phyloP scores from a whole-genome alignment of 345 rosid genomes.

The Eucalyptus pauciflora region DNA sequence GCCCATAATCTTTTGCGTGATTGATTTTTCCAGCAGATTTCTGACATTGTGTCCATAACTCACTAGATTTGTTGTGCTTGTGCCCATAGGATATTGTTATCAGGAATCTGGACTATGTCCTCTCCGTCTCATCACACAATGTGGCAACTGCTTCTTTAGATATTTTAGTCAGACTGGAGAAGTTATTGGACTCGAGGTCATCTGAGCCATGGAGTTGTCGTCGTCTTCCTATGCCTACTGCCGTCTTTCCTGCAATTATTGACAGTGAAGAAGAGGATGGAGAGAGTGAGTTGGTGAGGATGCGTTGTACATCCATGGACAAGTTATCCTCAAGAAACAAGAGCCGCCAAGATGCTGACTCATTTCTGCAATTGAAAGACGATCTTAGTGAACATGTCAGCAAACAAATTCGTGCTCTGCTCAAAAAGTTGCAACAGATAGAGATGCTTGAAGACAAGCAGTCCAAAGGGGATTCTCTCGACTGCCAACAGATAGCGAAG shows the following conservation, averaged over 20 bases:
- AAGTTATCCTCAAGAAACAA: background rate
- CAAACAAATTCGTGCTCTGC: constrained; percentile 67
- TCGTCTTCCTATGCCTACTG: constrained; percentile 82
- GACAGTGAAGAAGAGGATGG: constrained; percentile 77
- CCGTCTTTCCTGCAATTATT: constrained; percentile 65
- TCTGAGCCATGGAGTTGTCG: constrained; percentile 84
- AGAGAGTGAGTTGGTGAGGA: constrained; percentile 51
- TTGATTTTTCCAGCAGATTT: background rate
- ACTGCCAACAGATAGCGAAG: constrained; percentile 86
- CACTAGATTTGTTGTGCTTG: background rate
- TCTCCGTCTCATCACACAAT: constrained; percentile 54
- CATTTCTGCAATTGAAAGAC: constrained; percentile 47
- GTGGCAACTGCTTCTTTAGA: constrained; percentile 65
- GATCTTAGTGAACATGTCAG: constrained; percentile 31
- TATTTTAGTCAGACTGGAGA: constrained; percentile 75
- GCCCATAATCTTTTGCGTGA: background rate
- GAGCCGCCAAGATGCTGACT: constrained; percentile 19
- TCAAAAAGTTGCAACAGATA: constrained; percentile 91
- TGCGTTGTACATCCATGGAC: constrained; percentile 35
- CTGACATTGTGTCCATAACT: background rate
- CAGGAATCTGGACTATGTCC: constrained; percentile 78
- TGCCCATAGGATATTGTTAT: constrained; percentile 67
- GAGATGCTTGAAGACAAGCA: constrained; percentile 85
- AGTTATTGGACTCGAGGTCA: constrained; percentile 64
- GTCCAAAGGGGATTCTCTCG: constrained; percentile 63